These are phyloP conservation scores for Nicotiana sylvestris DNA, from an alignment of 257 asterid genomes.

Conservation along the genomic window DNA sequence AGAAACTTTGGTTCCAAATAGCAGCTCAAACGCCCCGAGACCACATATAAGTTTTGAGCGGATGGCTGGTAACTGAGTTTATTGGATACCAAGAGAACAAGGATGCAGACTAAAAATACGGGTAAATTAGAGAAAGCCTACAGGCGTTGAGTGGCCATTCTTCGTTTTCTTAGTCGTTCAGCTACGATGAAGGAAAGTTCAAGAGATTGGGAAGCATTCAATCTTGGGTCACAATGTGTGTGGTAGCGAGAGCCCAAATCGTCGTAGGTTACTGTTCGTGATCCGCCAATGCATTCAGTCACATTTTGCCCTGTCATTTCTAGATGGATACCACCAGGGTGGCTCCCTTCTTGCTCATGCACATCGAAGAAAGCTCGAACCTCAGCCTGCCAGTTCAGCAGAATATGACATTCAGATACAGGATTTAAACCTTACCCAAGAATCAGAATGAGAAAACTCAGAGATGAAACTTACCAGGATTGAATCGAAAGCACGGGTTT, in stretches of 20 bases:
- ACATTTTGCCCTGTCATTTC: slow-evolving; percentile 90
- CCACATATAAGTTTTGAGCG: not conserved
- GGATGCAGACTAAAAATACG: not conserved
- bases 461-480: slow-evolving; percentile 47
- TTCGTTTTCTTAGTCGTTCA: slow-evolving; percentile 60
- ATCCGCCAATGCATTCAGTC: slow-evolving; percentile 84
- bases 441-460: not conserved
- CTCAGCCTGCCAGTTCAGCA: slow-evolving; percentile 41
- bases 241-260: slow-evolving; percentile 80
- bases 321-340: slow-evolving; percentile 81
- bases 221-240: slow-evolving; percentile 80
- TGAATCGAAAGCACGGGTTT: slow-evolving; percentile 81
- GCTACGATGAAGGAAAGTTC: slow-evolving; percentile 71
- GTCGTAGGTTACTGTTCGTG: slow-evolving; percentile 67
- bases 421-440: not conserved
- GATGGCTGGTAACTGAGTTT: slow-evolving; percentile 3
- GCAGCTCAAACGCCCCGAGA: not conserved
- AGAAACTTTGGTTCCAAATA: not conserved
- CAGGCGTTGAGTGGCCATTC: slow-evolving; percentile 49
- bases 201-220: slow-evolving; percentile 83
- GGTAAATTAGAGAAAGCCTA: slow-evolving; percentile 6
- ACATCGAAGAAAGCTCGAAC: slow-evolving; percentile 89
- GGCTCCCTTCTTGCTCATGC: slow-evolving; percentile 88
- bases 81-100: slow-evolving; percentile 9
- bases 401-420: not conserved